These are phyloP conservation scores for Sparassis latifolia DNA, from an alignment of 1,284 basidiomycete genomes.

Conservation along the genomic window DNA sequence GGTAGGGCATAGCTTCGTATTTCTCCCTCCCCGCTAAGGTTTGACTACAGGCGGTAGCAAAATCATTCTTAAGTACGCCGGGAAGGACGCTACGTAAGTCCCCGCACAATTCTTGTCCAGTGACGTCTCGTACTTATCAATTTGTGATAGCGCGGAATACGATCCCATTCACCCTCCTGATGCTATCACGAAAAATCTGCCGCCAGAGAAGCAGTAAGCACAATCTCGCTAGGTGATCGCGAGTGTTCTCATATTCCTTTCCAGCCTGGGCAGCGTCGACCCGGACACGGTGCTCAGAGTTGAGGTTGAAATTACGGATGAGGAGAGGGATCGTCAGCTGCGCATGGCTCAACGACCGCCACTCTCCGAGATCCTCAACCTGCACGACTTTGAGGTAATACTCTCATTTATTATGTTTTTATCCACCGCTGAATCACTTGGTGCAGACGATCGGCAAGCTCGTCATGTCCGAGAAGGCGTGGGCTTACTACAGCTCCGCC, in stretches of 20 bases:
- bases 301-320: constrained; percentile 49
- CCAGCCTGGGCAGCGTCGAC: constrained; percentile 66
- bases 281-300: constrained; percentile 53
- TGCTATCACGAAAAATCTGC: constrained; percentile 78
- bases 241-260: constrained; percentile 6
- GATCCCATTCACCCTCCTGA: constrained; percentile 87
- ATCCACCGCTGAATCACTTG: not conserved
- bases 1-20: constrained; percentile 29
- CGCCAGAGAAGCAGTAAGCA: constrained; percentile 67
- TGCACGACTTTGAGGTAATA: constrained; percentile 88
- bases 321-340: constrained; percentile 52
- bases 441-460: constrained; percentile 61
- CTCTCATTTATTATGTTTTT: not conserved
- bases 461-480: constrained; percentile 75
- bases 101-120: not conserved
- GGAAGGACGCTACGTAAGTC: constrained; percentile 67
- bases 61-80: constrained; percentile 67
- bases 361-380: constrained; percentile 73
- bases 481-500: constrained; percentile 87
- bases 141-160: constrained; percentile 54
- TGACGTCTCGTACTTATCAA: not conserved
- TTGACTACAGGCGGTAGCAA: constrained; percentile 45
- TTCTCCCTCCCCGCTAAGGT: too few relatives aligned
- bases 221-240: not conserved
- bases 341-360: constrained; percentile 54